These are phyloP conservation scores for Sporisorium reilianum DNA, from an alignment of 1,284 basidiomycete species.

Conservation along the genomic window DNA sequence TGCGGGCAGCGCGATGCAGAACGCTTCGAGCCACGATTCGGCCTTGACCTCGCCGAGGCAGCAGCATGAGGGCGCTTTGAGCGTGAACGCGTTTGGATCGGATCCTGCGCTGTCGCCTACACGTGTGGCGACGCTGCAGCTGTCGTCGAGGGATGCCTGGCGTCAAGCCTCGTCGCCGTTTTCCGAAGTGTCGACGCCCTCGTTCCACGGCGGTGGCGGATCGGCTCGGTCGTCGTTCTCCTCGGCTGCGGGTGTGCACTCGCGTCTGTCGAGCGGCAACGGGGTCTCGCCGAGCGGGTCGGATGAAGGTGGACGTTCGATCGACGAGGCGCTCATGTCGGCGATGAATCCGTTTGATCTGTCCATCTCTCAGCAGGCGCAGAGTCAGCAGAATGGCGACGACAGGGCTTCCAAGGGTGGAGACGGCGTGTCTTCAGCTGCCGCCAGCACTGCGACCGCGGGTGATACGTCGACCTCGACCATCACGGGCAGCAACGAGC, in stretches of 20 bases:
- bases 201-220: constrained; percentile 33
- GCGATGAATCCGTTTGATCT: constrained; percentile 44
- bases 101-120: constrained; percentile 22
- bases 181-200: constrained; percentile 43
- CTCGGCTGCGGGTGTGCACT: constrained; percentile 32
- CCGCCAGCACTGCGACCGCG: neutral
- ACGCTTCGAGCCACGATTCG: constrained; percentile 17
- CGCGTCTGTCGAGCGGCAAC: constrained; percentile 25
- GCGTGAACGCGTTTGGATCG: constrained; percentile 2
- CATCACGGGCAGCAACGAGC: constrained; percentile 45
- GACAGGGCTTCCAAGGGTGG: neutral
- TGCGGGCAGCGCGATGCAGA: constrained; percentile 14
- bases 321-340: constrained; percentile 36
- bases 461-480: constrained; percentile 39
- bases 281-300: constrained; percentile 24
- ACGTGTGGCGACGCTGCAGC: constrained; percentile 13
- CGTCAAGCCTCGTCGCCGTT: constrained; percentile 47
- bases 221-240: constrained; percentile 48
- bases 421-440: neutral
- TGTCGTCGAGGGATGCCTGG: constrained; percentile 33
- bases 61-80: neutral
- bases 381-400: constrained; percentile 4
- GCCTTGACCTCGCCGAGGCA: constrained; percentile 11
- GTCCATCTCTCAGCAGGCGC: constrained; percentile 28
- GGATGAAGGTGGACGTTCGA: constrained; percentile 16